phyloP scores from a whole-genome alignment of 1,284 basidiomycete genomes.

The Rhizoctonia solani region DNA sequence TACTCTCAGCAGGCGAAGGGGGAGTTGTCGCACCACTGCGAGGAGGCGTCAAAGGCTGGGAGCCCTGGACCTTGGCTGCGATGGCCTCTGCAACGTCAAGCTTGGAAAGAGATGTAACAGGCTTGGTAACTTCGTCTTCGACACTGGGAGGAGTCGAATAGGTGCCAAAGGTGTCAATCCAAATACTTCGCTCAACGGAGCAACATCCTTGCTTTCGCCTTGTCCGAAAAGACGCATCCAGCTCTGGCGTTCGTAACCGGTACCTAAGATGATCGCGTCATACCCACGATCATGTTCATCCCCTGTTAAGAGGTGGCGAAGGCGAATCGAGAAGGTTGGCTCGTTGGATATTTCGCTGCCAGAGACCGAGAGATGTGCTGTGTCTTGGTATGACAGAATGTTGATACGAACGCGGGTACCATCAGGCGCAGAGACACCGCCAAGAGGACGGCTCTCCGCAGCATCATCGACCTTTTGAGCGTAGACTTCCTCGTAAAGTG shows the following conservation, averaged over 20 bases:
- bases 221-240: conserved; percentile 51
- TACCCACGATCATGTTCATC: conserved; percentile 45
- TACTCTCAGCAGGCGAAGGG: conserved; percentile 15
- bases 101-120: background rate
- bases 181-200: conserved; percentile 25
- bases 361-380: background rate
- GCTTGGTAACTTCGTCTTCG: background rate
- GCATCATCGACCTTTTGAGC: conserved; percentile 56
- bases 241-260: conserved; percentile 59
- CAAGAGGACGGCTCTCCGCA: conserved; percentile 20
- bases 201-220: conserved; percentile 5
- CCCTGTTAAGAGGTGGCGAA: conserved; percentile 14
- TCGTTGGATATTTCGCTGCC: conserved; percentile 3
- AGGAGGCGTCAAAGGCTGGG: conserved; percentile 19
- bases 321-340: conserved; percentile 4
- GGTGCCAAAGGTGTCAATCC: conserved; percentile 21
- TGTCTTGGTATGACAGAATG: conserved; percentile 31
- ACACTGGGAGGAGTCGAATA: conserved; percentile 12
- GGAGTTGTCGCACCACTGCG: conserved; percentile 26
- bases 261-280: conserved; percentile 60
- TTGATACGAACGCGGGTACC: conserved; percentile 25
- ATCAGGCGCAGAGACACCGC: conserved; percentile 8
- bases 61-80: background rate
- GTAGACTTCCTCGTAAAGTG: conserved; percentile 60
- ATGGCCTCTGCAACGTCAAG: conserved; percentile 8